Conservation (phyloP, 2,329 filamentous ascomycete species). For the Cladophialophora chaetospira region DNA sequence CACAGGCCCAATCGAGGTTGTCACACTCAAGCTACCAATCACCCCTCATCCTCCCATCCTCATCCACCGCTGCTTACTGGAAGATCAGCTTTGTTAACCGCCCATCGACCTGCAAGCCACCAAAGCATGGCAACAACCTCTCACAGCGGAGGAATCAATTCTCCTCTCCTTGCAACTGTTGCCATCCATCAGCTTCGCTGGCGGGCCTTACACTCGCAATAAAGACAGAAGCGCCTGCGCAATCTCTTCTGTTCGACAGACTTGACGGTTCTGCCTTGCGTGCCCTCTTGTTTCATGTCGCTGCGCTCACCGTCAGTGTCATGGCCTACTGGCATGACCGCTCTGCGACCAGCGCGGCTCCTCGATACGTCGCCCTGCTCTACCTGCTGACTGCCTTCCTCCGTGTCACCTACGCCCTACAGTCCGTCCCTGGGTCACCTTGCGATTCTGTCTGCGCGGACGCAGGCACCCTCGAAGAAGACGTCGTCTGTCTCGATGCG, state of each 20-base stretch:
- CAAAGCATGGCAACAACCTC: constrained; percentile 8
- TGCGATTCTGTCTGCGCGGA: constrained; percentile 28
- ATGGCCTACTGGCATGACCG: constrained; percentile 31
- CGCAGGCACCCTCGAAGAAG: constrained; percentile 41
- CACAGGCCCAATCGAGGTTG: neutral
- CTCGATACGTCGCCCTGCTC: constrained; percentile 4
- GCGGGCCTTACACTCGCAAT: constrained; percentile 17
- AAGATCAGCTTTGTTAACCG: constrained; percentile 24
- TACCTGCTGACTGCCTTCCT: constrained; percentile 23
- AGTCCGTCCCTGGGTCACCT: constrained; percentile 30
- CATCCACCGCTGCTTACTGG: constrained; percentile 25
- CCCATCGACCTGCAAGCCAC: constrained; percentile 24
- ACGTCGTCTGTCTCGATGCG: constrained; percentile 46
- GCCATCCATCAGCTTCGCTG: neutral
- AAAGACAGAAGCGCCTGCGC: constrained; percentile 12
- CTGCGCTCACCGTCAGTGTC: constrained; percentile 27
- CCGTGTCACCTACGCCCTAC: constrained; percentile 25
- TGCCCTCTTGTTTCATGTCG: constrained; percentile 27
- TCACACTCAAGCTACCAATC: constrained; percentile 19
- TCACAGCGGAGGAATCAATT: neutral
- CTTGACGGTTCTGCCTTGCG: constrained; percentile 6
- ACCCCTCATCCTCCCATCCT: constrained; percentile 10
- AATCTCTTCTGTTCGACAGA: constrained; percentile 11
- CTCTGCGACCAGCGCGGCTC: constrained; percentile 23
- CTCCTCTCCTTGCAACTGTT: neutral